A percentile compares a stretch with the other conserved stretches of the same genome.
phyloP scores from a whole-genome alignment of 768 basidiomycete species.

The Agaricus bisporus region DNA sequence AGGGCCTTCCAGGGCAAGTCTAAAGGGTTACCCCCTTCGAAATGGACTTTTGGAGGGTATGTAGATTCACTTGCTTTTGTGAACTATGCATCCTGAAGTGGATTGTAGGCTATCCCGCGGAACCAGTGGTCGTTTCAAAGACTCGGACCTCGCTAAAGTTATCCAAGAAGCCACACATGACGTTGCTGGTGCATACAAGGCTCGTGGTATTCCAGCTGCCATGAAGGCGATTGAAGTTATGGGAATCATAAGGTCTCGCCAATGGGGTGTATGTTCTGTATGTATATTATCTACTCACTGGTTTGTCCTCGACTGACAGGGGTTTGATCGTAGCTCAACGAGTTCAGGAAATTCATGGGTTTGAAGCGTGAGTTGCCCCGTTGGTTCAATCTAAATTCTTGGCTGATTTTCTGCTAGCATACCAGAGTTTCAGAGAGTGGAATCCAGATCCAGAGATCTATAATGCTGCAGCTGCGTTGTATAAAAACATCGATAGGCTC shows the following conservation, averaged over 20 bases:
- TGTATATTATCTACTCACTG: constrained; percentile 15
- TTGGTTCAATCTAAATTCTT: background rate
- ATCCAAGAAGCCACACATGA: constrained; percentile 56
- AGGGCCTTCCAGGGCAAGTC: constrained; percentile 17
- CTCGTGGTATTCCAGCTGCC: constrained; percentile 61
- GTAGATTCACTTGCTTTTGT: constrained; percentile 11
- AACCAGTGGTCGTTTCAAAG: constrained; percentile 49
- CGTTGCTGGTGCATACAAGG: constrained; percentile 58
- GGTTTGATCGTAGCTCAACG: constrained; percentile 43
- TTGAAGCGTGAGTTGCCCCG: constrained; percentile 46
- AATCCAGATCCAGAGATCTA: constrained; percentile 54
- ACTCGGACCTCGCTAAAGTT: constrained; percentile 56
- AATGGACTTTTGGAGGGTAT: constrained; percentile 54
- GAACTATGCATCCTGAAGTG: background rate
- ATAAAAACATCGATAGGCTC: constrained; percentile 69
- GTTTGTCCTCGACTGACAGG: constrained; percentile 5
- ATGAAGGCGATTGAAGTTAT: constrained; percentile 65
- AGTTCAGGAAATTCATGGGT: constrained; percentile 67
- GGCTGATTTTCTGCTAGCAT: constrained; percentile 33
- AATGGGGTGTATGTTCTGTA: constrained; percentile 71
- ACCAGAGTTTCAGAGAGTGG: constrained; percentile 64
- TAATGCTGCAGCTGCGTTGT: constrained; percentile 58
- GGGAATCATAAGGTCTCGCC: constrained; percentile 58
- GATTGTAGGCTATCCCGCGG: constrained; percentile 41
- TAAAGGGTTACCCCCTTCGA: constrained; percentile 25